phyloP scores from a whole-genome alignment of 495 filamentous ascomycete species.

The Poronia punctata region DNA sequence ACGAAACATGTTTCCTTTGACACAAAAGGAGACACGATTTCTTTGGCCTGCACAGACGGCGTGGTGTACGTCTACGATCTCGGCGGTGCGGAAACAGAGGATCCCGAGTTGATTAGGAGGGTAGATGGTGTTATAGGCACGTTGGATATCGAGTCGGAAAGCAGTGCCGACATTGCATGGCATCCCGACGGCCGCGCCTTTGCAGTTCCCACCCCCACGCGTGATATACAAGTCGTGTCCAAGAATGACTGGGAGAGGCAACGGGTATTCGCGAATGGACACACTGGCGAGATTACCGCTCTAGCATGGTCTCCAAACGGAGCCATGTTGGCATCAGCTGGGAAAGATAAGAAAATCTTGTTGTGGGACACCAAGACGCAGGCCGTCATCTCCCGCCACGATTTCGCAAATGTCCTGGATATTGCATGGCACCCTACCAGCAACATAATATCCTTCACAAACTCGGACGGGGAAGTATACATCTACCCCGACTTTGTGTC shows the following conservation, averaged over 20 bases:
- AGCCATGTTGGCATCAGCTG: constrained; percentile 74
- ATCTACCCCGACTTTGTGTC: constrained; percentile 78
- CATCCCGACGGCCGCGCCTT: constrained; percentile 94
- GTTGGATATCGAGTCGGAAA: constrained; percentile 70
- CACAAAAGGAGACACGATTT: constrained; percentile 64
- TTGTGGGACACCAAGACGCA: constrained; percentile 90
- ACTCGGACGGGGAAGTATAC: constrained; percentile 81
- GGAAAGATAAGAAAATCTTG: constrained; percentile 71
- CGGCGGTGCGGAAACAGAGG: constrained; percentile 64
- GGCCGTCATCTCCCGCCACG: constrained; percentile 61
- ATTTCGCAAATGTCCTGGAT: constrained; percentile 73
- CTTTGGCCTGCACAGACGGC: constrained; percentile 83
- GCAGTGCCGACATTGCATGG: constrained; percentile 73
- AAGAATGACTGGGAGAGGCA: constrained; percentile 82
- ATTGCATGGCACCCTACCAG: constrained; percentile 85
- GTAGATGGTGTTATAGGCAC: constrained; percentile 78
- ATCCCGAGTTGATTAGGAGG: constrained; percentile 72
- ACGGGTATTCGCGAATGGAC: constrained; percentile 65
- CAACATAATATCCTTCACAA: constrained; percentile 86
- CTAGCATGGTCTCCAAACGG: constrained; percentile 93
- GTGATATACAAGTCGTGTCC: constrained; percentile 82
- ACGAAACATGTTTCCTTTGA: constrained; percentile 88
- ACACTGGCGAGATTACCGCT: constrained; percentile 80
- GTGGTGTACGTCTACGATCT: constrained; percentile 83
- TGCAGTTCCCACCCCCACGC: constrained; percentile 71